phyloP scores from a whole-genome alignment of 1,284 basidiomycete species.

The Sanguinoderma infundibulare region DNA sequence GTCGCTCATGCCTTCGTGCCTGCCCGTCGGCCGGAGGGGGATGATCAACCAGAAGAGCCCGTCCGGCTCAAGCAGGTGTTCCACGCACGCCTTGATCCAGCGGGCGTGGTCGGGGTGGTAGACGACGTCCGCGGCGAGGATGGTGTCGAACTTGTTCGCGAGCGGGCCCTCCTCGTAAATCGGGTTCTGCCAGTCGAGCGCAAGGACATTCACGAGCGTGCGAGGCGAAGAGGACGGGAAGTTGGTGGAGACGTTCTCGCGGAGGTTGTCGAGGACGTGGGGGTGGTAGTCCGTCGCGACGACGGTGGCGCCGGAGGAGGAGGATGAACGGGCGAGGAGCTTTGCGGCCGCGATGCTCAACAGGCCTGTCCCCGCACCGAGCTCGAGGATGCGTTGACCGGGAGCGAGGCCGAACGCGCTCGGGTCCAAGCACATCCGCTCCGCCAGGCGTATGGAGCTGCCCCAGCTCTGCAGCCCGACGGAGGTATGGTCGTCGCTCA shows the following conservation, averaged over 20 bases:
- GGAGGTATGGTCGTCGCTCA: constrained; percentile 73
- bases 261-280: constrained; percentile 75
- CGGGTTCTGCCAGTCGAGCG: constrained; percentile 71
- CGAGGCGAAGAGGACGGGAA: constrained; percentile 33
- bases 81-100: constrained; percentile 68
- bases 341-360: constrained; percentile 76
- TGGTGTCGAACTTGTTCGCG: constrained; percentile 46
- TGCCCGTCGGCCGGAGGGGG: constrained; percentile 66
- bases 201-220: constrained; percentile 44
- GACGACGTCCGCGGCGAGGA: constrained; percentile 74
- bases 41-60: constrained; percentile 77
- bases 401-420: constrained; percentile 44
- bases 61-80: constrained; percentile 44
- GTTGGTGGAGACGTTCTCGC: constrained; percentile 67
- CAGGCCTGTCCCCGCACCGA: constrained; percentile 88
- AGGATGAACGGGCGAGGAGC: constrained; percentile 43
- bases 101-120: constrained; percentile 70
- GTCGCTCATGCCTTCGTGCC: constrained; percentile 64
- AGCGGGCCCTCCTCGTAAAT: constrained; percentile 19
- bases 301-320: constrained; percentile 32
- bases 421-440: constrained; percentile 68
- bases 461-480: constrained; percentile 93
- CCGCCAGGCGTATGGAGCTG: constrained; percentile 76
- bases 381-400: constrained; percentile 67
- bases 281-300: constrained; percentile 86